Evolutionary conservation across 306 rosid species (phyloP), one percentile per base, ranked within the genome.

Genomic region (Lablab purpureus): DNA sequence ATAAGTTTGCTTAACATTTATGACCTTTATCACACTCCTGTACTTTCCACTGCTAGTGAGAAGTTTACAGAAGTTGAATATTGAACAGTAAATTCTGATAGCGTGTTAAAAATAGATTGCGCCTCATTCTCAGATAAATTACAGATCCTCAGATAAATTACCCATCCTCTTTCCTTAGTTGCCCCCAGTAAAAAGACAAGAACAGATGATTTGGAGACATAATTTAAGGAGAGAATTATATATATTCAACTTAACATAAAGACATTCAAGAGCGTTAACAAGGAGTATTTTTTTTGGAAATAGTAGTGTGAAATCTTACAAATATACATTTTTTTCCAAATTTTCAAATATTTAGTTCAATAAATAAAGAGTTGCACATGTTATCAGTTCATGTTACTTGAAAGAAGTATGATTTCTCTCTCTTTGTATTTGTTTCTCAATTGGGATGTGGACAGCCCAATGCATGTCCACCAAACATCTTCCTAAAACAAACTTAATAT

Each of bases 381-480:
- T 40, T 10, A 40, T 40, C 11, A 40, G 0, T 8, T 9, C 12
- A 37, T 37, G 43, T 37, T 37, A 9, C 3, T 9, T 40, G 45
- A 40, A 3, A 40, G 10, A 40, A 40, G 45, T 40, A 2, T 40
- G 45, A 40, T 40, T 40, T 40, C 13, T 40, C 13, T 40, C 45
- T 40, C 45, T 10, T 40, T 9, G 40, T 40, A 12, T 43, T 43
- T 43, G 15, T 43, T 12, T 43, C 1, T 10, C 1, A 0, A 43
- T 11, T 0, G 4, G 49, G 49, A 43, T 43, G 49, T 43, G 0
- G 32, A 55, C 8, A 25, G 4, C 10, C 19, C 0, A 25, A 13
- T 59, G 66, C 66, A 59, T 59, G 17, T 27, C 41, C 10, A 60
- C 13, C 37, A 60, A 32, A 62, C 68, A 32, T 62, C 32, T 54